Evolutionary conservation across 2,329 filamentous ascomycete genomes (phyloP).

Genomic region (Rachicladosporium sp.): DNA sequence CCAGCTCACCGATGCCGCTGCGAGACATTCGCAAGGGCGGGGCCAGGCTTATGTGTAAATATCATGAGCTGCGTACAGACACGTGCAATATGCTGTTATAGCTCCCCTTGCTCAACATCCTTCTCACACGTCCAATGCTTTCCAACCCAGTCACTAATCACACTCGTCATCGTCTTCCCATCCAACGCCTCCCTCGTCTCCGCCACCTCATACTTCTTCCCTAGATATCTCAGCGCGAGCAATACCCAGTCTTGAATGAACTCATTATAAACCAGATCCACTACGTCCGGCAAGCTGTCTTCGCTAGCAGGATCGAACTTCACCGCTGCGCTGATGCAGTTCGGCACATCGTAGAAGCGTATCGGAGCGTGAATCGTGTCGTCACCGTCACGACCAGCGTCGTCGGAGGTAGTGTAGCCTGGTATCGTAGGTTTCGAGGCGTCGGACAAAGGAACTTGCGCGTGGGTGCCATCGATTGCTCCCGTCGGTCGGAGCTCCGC

Average conservation of each 20-base stretch:
- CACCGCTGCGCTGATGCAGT: conserved; percentile 63
- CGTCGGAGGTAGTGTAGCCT: conserved; percentile 85
- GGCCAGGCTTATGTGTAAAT: too few species aligned
- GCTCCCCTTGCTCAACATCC: too few species aligned
- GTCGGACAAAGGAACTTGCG: neutral
- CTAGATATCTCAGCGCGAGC: conserved; percentile 54
- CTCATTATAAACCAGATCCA: conserved; percentile 84
- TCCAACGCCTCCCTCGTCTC: conserved; percentile 43
- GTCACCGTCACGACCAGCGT: conserved; percentile 71
- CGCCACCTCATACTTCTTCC: conserved; percentile 35
- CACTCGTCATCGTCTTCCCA: conserved; percentile 42
- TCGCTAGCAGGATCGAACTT: conserved; percentile 40
- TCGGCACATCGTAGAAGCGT: conserved; percentile 65
- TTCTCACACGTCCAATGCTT: conserved; percentile 37
- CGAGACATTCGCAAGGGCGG: neutral
- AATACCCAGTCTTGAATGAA: conserved; percentile 79
- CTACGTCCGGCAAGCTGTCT: conserved; percentile 48
- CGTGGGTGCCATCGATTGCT: too few species aligned
- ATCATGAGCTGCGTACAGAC: too few species aligned
- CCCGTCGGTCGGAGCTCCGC: too few species aligned
- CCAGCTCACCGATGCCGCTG: too few species aligned
- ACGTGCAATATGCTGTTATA: too few species aligned
- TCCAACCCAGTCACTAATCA: conserved; percentile 49
- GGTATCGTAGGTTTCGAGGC: conserved; percentile 32
- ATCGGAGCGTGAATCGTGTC: conserved; percentile 74